Percentiles rank a stretch among this genome's conserved stretches.
phyloP scores from a whole-genome alignment of 352 stramenopile species.

The Blastocystis sp. region DNA sequence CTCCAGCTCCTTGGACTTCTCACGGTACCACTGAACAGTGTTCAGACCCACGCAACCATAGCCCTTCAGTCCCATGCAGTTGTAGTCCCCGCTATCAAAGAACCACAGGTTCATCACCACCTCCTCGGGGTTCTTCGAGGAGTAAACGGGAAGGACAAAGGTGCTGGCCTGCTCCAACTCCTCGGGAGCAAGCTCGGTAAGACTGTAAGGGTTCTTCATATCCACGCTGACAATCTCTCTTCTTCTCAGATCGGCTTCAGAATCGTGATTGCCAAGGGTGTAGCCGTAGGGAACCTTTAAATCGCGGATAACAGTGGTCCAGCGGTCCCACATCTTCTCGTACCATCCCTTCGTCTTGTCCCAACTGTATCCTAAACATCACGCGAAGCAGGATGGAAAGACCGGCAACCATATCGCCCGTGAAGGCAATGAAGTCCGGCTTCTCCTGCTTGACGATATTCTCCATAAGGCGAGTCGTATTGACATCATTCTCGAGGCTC shows the following conservation, averaged over 20 bases:
- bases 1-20: constrained; percentile 55
- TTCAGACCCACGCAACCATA: constrained; percentile 56
- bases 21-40: constrained; percentile 41
- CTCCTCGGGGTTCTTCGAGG: constrained; percentile 48
- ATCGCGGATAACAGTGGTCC: constrained; percentile 45
- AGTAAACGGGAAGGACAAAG: constrained; percentile 61
- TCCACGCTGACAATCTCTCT: constrained; percentile 57
- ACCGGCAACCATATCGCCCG: constrained; percentile 68
- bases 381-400: not conserved
- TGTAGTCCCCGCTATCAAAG: constrained; percentile 66
- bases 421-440: constrained; percentile 67
- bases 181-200: not conserved
- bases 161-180: constrained; percentile 8
- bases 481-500: constrained; percentile 18
- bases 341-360: constrained; percentile 63
- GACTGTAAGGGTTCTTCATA: constrained; percentile 50
- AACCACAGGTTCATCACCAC: constrained; percentile 69
- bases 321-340: constrained; percentile 60
- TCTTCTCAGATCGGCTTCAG: constrained; percentile 58
- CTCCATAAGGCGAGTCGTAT: constrained; percentile 61
- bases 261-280: constrained; percentile 69
- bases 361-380: constrained; percentile 58
- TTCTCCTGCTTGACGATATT: constrained; percentile 28
- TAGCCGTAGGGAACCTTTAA: constrained; percentile 53
- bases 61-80: constrained; percentile 62